Evolutionary conservation across 2,329 filamentous ascomycete genomes (phyloP), one percentile per base, ranked within the genome.

Genomic region (Colletotrichum lini): DNA sequence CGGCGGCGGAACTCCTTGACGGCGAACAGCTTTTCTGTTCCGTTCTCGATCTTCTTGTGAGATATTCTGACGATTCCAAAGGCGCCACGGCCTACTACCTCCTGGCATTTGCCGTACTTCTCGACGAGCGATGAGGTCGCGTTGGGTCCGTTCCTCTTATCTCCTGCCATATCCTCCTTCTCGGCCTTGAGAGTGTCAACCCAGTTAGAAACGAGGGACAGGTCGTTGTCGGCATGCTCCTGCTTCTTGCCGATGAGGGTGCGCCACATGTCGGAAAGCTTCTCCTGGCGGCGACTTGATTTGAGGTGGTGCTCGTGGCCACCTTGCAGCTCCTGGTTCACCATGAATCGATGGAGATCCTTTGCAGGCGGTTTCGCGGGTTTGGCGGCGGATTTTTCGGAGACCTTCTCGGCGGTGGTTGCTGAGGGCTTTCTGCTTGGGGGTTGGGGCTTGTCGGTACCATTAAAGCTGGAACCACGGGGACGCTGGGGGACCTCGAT

Each of bases 91-190:
- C 96, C 96, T 30, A 99, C 94, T 44, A 99, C 91, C 81, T 99
- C 96, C 79, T 98, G 96, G 80, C 96, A 98, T 84, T 98, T 98
- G 77, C 96, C 96, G 80, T 99, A 99, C 81, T 98, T 98, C 79
- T 98, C 94, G 1, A 96, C 94, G 59, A 99, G 86, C 0, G 95
- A 95, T 23, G 90, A 91, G 18, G 93, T 92, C 21, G 92, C 88
- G 78, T 92, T 93, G 8, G 92, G 89, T 0, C 92, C 92, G 30
- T 90, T 90, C 80, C 92, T 96, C 84, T 92, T 94, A 77, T 97
- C 94, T 49, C 89, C 84, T 1, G 91, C 91, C 77, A 93, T 86
- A 74, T 87, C 90, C 73, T 87, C 90, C 72, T 91, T 91, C 79
- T 97, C 92, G 72, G 97, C 94, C 80, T 94, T 95, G 76, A 98